Percentiles rank a stretch among this genome's conserved stretches.
Conservation (phyloP, 192 early-diverging fungal species). For the Backusella australiensis region DNA sequence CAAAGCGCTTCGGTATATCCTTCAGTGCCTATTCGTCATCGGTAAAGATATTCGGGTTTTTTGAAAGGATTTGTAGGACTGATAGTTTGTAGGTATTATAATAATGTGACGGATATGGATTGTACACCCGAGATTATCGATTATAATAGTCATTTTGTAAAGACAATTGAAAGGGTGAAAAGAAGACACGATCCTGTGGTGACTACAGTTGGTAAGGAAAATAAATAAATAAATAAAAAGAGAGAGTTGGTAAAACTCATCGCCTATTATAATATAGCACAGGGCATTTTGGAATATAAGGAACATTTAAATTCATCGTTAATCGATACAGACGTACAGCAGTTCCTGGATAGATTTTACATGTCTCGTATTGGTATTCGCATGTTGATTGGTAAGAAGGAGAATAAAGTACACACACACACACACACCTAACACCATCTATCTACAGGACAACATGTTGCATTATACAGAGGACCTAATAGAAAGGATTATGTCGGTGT, state of each 20-base stretch:
- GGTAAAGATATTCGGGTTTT: conserved; percentile 29
- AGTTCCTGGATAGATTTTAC: conserved; percentile 94
- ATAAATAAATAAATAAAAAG: not conserved
- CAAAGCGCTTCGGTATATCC: not conserved
- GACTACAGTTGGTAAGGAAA: conserved; percentile 64
- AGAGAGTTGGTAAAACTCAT: not conserved
- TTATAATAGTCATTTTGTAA: conserved; percentile 85
- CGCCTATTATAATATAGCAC: conserved; percentile 47
- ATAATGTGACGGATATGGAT: conserved; percentile 47
- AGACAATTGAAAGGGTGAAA: conserved; percentile 89
- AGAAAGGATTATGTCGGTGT: conserved; percentile 86
- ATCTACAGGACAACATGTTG: conserved; percentile 69
- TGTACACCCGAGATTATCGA: conserved; percentile 67
- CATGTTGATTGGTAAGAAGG: conserved; percentile 81
- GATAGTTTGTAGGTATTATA: conserved; percentile 48
- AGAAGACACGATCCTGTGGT: conserved; percentile 91
- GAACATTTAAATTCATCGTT: conserved; percentile 42
- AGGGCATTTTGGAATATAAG: conserved; percentile 94
- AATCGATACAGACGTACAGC: conserved; percentile 77
- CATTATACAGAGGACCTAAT: conserved; percentile 62
- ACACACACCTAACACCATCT: not conserved
- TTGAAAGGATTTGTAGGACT: too few species aligned
- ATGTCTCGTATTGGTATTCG: conserved; percentile 98
- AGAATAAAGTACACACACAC: too few species aligned
- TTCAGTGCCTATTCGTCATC: conserved; percentile 44